A percentile compares a stretch with the other conserved stretches of the same genome.
Evolutionary conservation across 2,329 filamentous ascomycete genomes (phyloP).

Genomic region (Cytospora mali): DNA sequence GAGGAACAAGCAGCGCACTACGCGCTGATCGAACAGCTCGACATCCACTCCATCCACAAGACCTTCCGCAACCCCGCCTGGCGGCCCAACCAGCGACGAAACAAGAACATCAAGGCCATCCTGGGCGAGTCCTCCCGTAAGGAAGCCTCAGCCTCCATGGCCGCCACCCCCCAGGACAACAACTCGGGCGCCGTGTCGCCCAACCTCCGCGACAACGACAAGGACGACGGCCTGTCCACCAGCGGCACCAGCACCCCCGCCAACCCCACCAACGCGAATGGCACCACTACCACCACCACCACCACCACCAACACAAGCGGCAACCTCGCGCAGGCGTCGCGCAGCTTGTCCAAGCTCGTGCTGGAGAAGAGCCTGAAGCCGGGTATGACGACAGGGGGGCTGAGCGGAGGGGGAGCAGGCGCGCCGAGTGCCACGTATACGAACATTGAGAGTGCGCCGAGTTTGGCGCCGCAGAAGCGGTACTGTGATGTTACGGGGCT

Average conservation of each 20-base stretch:
- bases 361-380: constrained; percentile 75
- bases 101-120: constrained; percentile 98
- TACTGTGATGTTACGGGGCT: constrained; percentile 97
- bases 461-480: constrained; percentile 78
- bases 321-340: constrained; percentile 87
- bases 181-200: constrained; percentile 76
- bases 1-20: constrained; percentile 81
- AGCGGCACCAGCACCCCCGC: constrained; percentile 62
- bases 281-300: constrained; percentile 44
- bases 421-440: constrained; percentile 86
- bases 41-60: constrained; percentile 84
- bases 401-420: constrained; percentile 39
- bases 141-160: constrained; percentile 72
- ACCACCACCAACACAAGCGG: constrained; percentile 41
- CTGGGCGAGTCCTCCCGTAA: constrained; percentile 84
- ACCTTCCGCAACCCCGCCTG: constrained; percentile 88
- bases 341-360: constrained; percentile 83
- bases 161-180: constrained; percentile 78
- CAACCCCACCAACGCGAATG: neutral
- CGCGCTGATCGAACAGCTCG: constrained; percentile 84
- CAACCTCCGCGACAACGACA: constrained; percentile 39
- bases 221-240: constrained; percentile 57
- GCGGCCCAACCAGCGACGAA: constrained; percentile 92
- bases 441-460: constrained; percentile 90
- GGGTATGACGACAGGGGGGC: constrained; percentile 37